Evolutionary conservation across 2,329 filamentous ascomycete genomes (phyloP), one percentile per base, ranked within the genome.

Genomic region (Rhytidhysteron rufulum): DNA sequence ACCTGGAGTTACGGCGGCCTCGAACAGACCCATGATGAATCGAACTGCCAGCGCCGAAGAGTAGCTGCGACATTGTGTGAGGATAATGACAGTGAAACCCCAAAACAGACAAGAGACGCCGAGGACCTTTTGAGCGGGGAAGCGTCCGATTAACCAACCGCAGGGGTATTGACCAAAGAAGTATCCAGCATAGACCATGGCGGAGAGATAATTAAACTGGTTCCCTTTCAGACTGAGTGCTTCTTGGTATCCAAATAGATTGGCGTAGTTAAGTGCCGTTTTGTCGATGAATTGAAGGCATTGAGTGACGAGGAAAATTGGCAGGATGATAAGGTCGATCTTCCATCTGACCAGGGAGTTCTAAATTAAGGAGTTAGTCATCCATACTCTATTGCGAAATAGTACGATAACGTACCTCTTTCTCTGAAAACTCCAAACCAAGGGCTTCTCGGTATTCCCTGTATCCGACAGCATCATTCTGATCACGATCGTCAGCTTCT

Each of bases 11-110:
- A 86, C 80, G 0, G 82, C 79, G 0, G 80, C 71, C 57, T 88
- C 84, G 40, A 83, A 84, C 0, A 83, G 69, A 20, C 84, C 84
- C 1, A 86, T 71, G 50, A 86, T 78, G 57, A 86, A 82, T 0
- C 84, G 76, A 25, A 86, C 74, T 1, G 78, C 79, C 17, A 85
- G 73, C 0, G 80, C 78, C 1, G 81, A 78, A 0, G 70, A 66
- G 51, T 79, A 86, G 55, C 78, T 77, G n/a, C n/a, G n/a, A n/a
- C n/a, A n/a, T n/a, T n/a, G n/a, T n/a, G n/a, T n/a, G n/a, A n/a
- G n/a, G n/a, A n/a, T n/a, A n/a, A n/a, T n/a, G n/a, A n/a, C n/a
- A n/a, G n/a, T n/a, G n/a, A n/a, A n/a, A n/a, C n/a, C n/a, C n/a
- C n/a, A n/a, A n/a, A n/a, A n/a, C n/a, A n/a, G n/a, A n/a, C n/a